Base-by-base conservation (phyloP, 2,329 filamentous ascomycete genomes). In the Cladosporium phlei region DNA sequence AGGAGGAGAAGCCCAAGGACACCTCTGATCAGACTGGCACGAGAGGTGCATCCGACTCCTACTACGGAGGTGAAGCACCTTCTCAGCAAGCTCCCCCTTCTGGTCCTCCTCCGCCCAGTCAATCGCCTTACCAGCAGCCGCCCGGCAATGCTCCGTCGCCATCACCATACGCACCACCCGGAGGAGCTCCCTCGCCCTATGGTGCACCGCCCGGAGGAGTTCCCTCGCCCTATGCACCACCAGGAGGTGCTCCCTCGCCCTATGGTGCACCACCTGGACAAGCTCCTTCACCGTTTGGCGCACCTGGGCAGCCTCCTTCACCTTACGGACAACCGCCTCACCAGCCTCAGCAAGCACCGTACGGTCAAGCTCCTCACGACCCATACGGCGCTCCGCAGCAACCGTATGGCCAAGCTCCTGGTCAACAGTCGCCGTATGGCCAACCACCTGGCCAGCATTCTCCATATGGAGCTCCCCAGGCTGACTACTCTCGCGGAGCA, bases 1-100 rank as follows among this genome's bases (percentile, higher is more conserved):
- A 38, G 10, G 49, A 64, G 51, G 60, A 67, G 48, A 53, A 63
- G 34, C 47, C 53, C n/a, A 56, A 64, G 24, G 60, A 54, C 53
- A 47, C 17, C 9, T 59, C 52, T 53, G 47, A 59, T 45, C 46
- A 54, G 51, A 48, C 58, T 47, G 55, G 43, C 42, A 49, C 52
- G 47, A 24, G 40, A 34, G 39, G 47, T 30, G 40, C 38, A 17
- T 38, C 39, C 22, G 49, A 34, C 19, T 32, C 46, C 10, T 46
- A 40, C 38, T 48, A 48, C 39, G 39, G 46, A n/a, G n/a, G 25
- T n/a, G 19, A 27, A 27, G 20, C 34, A 14, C 39, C 49, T 2
- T 24, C 37, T 6, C 22, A 14, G 17, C 40, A 25, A 28, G 37
- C 29, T 34, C 44, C 28, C 17, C 45, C 30, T 33, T 43, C 39